phyloP scores from a whole-genome alignment of 2,329 filamentous ascomycete species.

The Ophioceras dolichostomum region DNA sequence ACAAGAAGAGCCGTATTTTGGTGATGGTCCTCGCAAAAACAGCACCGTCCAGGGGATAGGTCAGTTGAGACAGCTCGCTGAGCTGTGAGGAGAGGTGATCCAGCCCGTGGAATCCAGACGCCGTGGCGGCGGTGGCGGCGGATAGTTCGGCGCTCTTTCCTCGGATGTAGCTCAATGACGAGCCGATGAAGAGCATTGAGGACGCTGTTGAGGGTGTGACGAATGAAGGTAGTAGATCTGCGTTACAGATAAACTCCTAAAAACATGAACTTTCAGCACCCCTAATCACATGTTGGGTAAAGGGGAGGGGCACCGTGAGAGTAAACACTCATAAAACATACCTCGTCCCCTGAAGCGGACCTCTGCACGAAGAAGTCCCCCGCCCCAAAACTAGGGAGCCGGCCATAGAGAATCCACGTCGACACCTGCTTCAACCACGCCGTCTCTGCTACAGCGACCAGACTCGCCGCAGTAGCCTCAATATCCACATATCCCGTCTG shows the following conservation, averaged over 20 bases:
- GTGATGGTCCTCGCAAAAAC: conserved; percentile 61
- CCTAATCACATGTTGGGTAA: too few relatives aligned
- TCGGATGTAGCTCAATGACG: conserved; percentile 74
- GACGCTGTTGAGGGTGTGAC: conserved; percentile 61
- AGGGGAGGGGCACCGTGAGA: too few relatives aligned
- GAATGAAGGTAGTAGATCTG: conserved; percentile 62
- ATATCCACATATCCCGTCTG: conserved; percentile 86
- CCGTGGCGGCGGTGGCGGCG: not conserved
- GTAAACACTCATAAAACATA: conserved; percentile 15
- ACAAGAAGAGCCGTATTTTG: conserved; percentile 68
- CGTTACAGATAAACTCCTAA: conserved; percentile 47
- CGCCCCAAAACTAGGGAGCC: conserved; percentile 62
- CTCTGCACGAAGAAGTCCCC: conserved; percentile 78
- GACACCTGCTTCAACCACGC: conserved; percentile 87
- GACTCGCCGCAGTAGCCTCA: conserved; percentile 58
- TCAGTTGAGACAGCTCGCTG: conserved; percentile 52
- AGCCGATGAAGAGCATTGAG: conserved; percentile 84
- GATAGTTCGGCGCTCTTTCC: conserved; percentile 14
- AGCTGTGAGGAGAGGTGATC: conserved; percentile 55
- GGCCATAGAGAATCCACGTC: conserved; percentile 83
- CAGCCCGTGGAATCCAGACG: conserved; percentile 13
- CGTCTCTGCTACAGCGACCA: conserved; percentile 70
- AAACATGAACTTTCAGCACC: too few relatives aligned
- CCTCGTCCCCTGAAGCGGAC: conserved; percentile 26
- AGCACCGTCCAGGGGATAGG: conserved; percentile 61